Evolutionary conservation across 805 yeast species (phyloP), one percentile per base, ranked within the genome.

Genomic region (Torulaspora franciscae): DNA sequence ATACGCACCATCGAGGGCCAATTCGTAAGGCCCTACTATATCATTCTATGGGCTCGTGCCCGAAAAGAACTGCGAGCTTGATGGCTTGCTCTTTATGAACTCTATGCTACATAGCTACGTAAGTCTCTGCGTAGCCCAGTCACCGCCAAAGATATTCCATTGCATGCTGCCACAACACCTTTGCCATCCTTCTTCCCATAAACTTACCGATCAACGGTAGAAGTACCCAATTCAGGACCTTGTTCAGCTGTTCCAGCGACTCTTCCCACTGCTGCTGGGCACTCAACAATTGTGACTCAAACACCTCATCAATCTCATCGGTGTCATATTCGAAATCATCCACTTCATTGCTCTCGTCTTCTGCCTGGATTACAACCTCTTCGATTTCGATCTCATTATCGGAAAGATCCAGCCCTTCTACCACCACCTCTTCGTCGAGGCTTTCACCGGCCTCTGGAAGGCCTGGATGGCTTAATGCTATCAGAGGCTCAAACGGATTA

Each of bases 211-310:
- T 54, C 47, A 83, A 57, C 2, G 93, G 93, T 42, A 83, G 66
- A 28, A 83, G 55, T 10, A 84, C 78, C 62, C 79, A 72, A 44
- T 75, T 76, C 27, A 81, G 62, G 28, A 82, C 70, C n/a, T 76
- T 75, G 32, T 71, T 71, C 45, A 84, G 58, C 60, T 83, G 89
- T 36, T 67, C 66, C 38, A 83, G 49, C 28, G 83, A 79, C 54
- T 80, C 85, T 42, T 83, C 85, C 89, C 89, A 83, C 55, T 83
- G 87, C 51, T 78, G 72, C 54, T 81, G 85, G 1, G 86, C 82
- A 28, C 77, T 65, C 14, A 61, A 49, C 37, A 67, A 43, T 7
- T 60, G 62, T 9, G 57, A 48, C 26, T 64, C 65, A 36, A 51
- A 48, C 11, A 55, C 49, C 7, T 43, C 55, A 25, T 48, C 51